Conservation (phyloP, 164 flowering plant species). For the Chimonanthus salicifolius region DNA sequence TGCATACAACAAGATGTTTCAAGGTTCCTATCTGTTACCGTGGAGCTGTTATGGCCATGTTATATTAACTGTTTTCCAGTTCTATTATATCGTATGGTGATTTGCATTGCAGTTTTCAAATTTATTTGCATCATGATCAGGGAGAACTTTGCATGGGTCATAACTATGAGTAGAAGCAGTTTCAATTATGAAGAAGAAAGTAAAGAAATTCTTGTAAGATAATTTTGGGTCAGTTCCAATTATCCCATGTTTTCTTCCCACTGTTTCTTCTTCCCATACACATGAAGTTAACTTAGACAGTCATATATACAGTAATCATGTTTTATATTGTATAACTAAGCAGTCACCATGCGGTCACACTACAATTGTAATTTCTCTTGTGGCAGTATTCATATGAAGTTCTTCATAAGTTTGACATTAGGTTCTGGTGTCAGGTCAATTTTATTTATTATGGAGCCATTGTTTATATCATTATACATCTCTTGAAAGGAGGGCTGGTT, state of each 20-base stretch:
- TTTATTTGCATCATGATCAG: not conserved
- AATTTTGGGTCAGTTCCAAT: no score
- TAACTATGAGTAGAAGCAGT: not conserved
- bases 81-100: not conserved
- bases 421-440: not conserved
- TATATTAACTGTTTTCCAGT: no score
- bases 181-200: not conserved
- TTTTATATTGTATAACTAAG: no score
- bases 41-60: not conserved
- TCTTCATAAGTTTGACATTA: not conserved
- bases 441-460: not conserved
- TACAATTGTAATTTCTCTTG: not conserved
- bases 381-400: not conserved
- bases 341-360: not conserved
- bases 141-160: not conserved
- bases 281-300: no score
- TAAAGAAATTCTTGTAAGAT: no score
- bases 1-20: slow-evolving; percentile 37
- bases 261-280: no score
- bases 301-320: no score
- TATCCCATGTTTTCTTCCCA: no score
- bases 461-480: no score
- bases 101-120: not conserved
- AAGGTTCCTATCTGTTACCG: slow-evolving; percentile 15
- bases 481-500: not conserved